phyloP scores from a whole-genome alignment of 441 rosid species.

The Arabidopsis lyrata region DNA sequence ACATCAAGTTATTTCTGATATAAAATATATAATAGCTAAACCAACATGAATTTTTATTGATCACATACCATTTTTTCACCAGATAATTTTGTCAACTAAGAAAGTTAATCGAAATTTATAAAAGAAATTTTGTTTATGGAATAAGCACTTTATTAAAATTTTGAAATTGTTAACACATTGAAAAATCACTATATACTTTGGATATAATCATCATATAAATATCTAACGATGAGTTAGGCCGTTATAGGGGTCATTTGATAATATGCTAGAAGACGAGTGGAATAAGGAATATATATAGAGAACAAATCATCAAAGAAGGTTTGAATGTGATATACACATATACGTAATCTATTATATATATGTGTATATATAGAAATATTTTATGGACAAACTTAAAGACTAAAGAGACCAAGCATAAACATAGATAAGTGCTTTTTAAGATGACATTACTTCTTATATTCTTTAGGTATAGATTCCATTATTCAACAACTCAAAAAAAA shows the following conservation, averaged over 20 bases:
- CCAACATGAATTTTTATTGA: background rate
- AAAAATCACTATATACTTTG: background rate
- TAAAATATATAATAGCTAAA: background rate
- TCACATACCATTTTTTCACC: background rate
- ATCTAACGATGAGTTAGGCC: slow-evolving; percentile 27
- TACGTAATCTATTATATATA: background rate
- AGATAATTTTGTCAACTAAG: background rate
- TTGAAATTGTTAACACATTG: background rate
- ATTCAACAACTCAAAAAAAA: slow-evolving; percentile 17
- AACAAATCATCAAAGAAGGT: slow-evolving; percentile 31
- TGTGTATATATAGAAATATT: too few species aligned
- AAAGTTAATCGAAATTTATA: background rate
- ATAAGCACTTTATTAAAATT: slow-evolving; percentile 1
- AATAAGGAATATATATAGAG: slow-evolving; percentile 30
- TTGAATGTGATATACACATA: slow-evolving; percentile 1
- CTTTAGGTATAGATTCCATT: slow-evolving; percentile 41
- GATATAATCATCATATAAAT: background rate
- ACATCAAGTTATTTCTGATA: background rate
- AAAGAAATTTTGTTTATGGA: background rate
- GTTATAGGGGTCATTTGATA: slow-evolving; percentile 27
- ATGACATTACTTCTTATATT: slow-evolving; percentile 33
- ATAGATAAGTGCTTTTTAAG: slow-evolving; percentile 38
- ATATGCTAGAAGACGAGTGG: slow-evolving; percentile 22
- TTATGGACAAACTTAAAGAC: slow-evolving; percentile 18
- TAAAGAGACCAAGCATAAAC: slow-evolving; percentile 37